Conservation (phyloP, 306 rosid species). For the Medicago lupulina region DNA sequence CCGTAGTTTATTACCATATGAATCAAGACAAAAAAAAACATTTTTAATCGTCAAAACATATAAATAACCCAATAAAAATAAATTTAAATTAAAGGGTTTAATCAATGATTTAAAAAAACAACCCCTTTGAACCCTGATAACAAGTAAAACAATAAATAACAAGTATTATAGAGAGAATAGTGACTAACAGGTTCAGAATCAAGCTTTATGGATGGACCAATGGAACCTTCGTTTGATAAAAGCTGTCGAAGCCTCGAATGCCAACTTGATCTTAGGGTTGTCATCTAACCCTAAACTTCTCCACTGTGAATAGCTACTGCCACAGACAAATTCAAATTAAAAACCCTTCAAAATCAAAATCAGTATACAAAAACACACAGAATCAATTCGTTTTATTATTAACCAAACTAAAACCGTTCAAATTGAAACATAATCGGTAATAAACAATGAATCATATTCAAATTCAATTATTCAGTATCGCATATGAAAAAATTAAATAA, state of each 20-base stretch:
- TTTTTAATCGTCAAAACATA: slow-evolving; percentile 5
- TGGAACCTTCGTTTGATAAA: slow-evolving; percentile 74
- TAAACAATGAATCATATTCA: slow-evolving; percentile 45
- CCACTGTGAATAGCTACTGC: slow-evolving; percentile 62
- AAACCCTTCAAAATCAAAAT: background rate
- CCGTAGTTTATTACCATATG: too few relatives aligned
- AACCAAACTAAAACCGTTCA: slow-evolving; percentile 35
- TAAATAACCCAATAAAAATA: background rate
- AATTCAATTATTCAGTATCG: background rate
- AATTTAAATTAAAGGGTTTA: slow-evolving; percentile 19
- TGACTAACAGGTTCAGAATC: slow-evolving; percentile 83
- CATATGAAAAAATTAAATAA: background rate
- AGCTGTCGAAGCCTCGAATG: slow-evolving; percentile 91
- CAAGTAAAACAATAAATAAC: slow-evolving; percentile 9
- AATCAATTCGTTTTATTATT: slow-evolving; percentile 11
- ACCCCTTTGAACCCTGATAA: slow-evolving; percentile 37
- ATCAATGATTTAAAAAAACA: slow-evolving; percentile 7
- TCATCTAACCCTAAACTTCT: slow-evolving; percentile 75
- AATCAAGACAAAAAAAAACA: background rate
- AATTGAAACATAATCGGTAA: slow-evolving; percentile 28
- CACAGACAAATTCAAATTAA: slow-evolving; percentile 19
- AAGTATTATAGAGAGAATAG: background rate
- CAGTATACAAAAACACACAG: slow-evolving; percentile 13
- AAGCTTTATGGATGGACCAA: slow-evolving; percentile 76
- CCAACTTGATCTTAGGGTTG: slow-evolving; percentile 78